phyloP scores from a whole-genome alignment of 2,329 filamentous ascomycete species.

The Rhinocladiella mackenziei region DNA sequence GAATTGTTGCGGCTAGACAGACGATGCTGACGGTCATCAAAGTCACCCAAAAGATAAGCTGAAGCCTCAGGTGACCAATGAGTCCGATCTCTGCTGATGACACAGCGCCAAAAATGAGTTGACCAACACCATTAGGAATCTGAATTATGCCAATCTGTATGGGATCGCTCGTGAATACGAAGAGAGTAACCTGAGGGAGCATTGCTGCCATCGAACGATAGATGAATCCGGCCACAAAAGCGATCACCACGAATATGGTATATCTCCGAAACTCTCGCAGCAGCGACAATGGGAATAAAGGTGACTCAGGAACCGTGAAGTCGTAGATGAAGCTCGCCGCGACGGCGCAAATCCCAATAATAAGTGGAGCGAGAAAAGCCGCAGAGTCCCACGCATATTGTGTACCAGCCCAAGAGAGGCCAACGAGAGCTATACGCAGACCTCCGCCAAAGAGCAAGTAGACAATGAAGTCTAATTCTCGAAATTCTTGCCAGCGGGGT shows the following conservation, averaged over 20 bases:
- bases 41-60: conserved; percentile 12
- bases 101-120: conserved; percentile 9
- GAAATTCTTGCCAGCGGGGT: conserved; percentile 36
- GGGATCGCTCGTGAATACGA: conserved; percentile 11
- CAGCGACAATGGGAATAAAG: conserved; percentile 11
- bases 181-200: conserved; percentile 10
- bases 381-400: conserved; percentile 7
- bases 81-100: background rate
- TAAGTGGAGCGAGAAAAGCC: conserved; percentile 9
- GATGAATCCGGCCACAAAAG: conserved; percentile 11
- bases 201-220: conserved; percentile 10
- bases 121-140: conserved; percentile 7
- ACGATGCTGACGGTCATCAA: conserved; percentile 7
- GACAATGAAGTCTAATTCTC: conserved; percentile 30
- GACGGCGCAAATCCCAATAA: conserved; percentile 7
- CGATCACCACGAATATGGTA: conserved; percentile 6
- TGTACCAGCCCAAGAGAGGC: conserved; percentile 20
- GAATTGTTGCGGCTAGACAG: conserved; percentile 20
- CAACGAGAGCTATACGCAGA: conserved; percentile 8
- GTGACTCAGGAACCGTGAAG: conserved; percentile 37
- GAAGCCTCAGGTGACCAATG: conserved; percentile 6
- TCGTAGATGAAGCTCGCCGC: conserved; percentile 34
- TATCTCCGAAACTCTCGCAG: conserved; percentile 5
- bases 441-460: conserved; percentile 8
- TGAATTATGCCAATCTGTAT: conserved; percentile 15